Evolutionary conservation across 805 yeast genomes (phyloP), one percentile per base, ranked within the genome.

Genomic region (Pichia nakasei): DNA sequence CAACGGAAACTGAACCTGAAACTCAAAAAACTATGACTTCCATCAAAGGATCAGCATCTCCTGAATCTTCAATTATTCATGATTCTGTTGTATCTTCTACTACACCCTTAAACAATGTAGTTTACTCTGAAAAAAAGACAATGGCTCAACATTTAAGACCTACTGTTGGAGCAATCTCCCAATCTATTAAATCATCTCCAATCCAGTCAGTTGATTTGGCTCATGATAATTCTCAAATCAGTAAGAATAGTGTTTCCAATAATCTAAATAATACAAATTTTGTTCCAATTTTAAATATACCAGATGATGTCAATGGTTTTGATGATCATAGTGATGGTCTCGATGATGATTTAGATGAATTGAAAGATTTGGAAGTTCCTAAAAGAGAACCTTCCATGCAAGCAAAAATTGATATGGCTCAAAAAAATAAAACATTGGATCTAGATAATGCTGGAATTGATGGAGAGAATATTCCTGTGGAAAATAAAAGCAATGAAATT

Each of bases 61-160:
- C 46, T 1, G 43, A 39, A 22, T 39, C 43, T 19, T 33, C 43
- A 13, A 35, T 45, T 41, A 13, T 41, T 3, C 32, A 27, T 8
- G 36, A 33, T 19, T 38, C 40, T 12, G 33, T 26, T 7, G 26
- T 26, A 20, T 21, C 35, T 22, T n/a, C 38, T 17, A 41, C 42
- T 15, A 24, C 35, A n/a, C 38, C 43, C 22, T 5, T 19, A 11
- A 29, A 19, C 2, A 31, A 18, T 6, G 15, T 34, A 12, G 17
- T 34, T 15, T 26, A 38, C 17, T 15, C 11, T 2, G 35, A 17
- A 3, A 38, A 37, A 19, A 45, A 47, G 22, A 44, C 48, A 12
- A 69, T 73, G 72, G 79, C 79, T 5, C 71, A 72, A 44, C 69
- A 70, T 41, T 48, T 73, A 19, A 67, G 77, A 42, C 64, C 73